Base-by-base conservation (phyloP, 2,329 filamentous ascomycete genomes). In the Pseudogymnoascus sp. region DNA sequence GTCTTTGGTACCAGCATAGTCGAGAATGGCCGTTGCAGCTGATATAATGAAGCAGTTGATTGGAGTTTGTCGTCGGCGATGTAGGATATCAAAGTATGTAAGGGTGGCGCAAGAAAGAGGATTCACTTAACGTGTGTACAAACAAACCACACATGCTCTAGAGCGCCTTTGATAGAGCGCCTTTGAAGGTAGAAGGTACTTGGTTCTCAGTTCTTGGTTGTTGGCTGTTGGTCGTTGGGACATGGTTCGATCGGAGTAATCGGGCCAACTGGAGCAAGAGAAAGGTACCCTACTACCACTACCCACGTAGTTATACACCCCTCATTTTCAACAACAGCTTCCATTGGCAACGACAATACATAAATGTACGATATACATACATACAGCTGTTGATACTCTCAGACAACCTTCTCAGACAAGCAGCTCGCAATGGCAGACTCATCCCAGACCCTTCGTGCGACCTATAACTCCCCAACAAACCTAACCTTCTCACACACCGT, bases 391-490 rank as follows among this genome's bases (percentile, higher is more conserved):
- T 44, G 19, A 26, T 38, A 61, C 13, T 61, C 26, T 61, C 59
- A 47, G 59, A 61, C 26, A 61, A 47, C 11, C 35, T 24, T 26
- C 13, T 33, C 29, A 21, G 10, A 56, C 50, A 56, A 21, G 10
- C 50, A 56, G n/a, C 50, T 56, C 16, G 50, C 50, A 56, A 56
- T 56, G 50, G 33, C 29, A 33, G 29, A 56, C 50, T 56, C 61
- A 19, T 56, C 50, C 37, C 61, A 59, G 42, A 63, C 64, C 67
- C 76, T 86, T 64, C 75, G 75, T 38, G 83, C 82, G 60, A 76
- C 76, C 59, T 88, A 88, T 76, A 73, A 73, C n/a, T 83, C 83
- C 13, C 76, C 81, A 5, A 70, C 75, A 64, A 81, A 78, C 73
- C 73, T 74, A 3, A 70, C 78, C 37, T 86, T 86, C 74, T 71